These are phyloP conservation scores for Verticillium isaacii DNA, from an alignment of 2,329 filamentous ascomycete genomes.

Conservation along the genomic window DNA sequence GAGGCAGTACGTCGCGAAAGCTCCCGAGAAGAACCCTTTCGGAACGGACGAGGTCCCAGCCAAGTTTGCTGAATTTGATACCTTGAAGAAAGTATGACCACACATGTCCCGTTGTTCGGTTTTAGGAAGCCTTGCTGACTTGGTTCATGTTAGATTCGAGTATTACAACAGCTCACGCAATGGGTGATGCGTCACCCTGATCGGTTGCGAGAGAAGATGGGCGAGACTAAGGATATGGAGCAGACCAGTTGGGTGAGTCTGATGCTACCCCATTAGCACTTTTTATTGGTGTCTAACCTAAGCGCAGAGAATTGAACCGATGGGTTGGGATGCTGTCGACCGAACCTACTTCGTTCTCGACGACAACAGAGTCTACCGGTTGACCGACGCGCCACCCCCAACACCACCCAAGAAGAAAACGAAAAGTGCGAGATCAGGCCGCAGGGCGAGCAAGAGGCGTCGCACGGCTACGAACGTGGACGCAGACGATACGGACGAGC, in stretches of 20 bases:
- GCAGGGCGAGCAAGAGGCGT: conserved; percentile 67
- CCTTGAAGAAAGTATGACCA: conserved; percentile 65
- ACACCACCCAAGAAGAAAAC: conserved; percentile 61
- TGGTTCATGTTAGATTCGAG: conserved; percentile 47
- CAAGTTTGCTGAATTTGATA: conserved; percentile 76
- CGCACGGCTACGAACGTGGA: conserved; percentile 46
- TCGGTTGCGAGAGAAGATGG: conserved; percentile 79
- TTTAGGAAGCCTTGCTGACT: neutral
- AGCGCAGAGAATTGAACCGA: conserved; percentile 66
- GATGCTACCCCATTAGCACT: neutral
- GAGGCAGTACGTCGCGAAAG: conserved; percentile 81
- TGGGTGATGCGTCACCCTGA: conserved; percentile 89
- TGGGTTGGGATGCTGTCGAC: conserved; percentile 85
- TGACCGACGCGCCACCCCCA: conserved; percentile 67
- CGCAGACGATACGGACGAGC: conserved; percentile 27
- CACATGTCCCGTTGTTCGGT: neutral
- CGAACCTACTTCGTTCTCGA: conserved; percentile 87
- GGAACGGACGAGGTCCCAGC: conserved; percentile 68
- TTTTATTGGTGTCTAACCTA: conserved; percentile 14
- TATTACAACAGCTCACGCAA: conserved; percentile 83
- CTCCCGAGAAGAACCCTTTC: conserved; percentile 77
- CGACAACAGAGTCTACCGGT: conserved; percentile 87
- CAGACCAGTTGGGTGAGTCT: conserved; percentile 75
- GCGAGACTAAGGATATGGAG: conserved; percentile 73
- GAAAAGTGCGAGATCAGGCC: conserved; percentile 56